phyloP scores from a whole-genome alignment of 23 red algal genomes.

The Gracilaria domingensis region DNA sequence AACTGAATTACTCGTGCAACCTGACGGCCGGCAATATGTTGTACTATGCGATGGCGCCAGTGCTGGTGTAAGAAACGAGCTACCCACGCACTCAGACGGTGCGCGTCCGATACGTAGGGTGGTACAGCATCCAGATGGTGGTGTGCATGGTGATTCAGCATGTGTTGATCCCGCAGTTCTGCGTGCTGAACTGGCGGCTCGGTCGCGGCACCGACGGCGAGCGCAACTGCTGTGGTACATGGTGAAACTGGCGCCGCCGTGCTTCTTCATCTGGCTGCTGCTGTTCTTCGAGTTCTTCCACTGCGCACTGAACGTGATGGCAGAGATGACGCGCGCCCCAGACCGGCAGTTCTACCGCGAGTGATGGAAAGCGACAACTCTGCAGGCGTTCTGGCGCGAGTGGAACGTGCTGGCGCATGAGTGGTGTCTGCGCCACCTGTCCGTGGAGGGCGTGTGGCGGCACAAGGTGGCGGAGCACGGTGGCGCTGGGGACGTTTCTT shows the following conservation, averaged over 20 bases:
- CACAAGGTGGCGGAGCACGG: conserved; percentile 54
- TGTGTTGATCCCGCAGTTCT: conserved; percentile 85
- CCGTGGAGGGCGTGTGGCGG: conserved; percentile 73
- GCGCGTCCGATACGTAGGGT: conserved; percentile 70
- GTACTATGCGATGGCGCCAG: conserved; percentile 88
- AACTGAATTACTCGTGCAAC: conserved; percentile 74
- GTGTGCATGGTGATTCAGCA: conserved; percentile 67
- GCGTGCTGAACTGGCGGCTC: conserved; percentile 57
- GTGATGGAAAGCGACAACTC: conserved; percentile 94
- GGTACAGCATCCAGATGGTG: conserved; percentile 55
- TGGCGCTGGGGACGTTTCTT: conserved; percentile 87
- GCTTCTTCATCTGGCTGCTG: conserved; percentile 89
- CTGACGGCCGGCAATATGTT: conserved; percentile 73
- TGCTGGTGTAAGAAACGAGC: conserved; percentile 88
- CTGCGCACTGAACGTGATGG: conserved; percentile 83
- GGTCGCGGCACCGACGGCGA: conserved; percentile 44
- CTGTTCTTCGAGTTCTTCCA: conserved; percentile 92
- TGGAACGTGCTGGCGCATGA: conserved; percentile 96
- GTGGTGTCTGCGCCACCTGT: conserved; percentile 92
- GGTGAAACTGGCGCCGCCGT: conserved; percentile 88
- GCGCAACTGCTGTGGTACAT: conserved; percentile 61
- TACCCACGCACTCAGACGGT: conserved; percentile 82
- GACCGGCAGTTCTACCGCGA: conserved; percentile 93
- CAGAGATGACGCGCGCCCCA: conserved; percentile 86
- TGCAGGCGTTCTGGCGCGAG: conserved; percentile 90